Evolutionary conservation across 2,329 filamentous ascomycete genomes (phyloP), one percentile per base, ranked within the genome.

Genomic region (Ophiocordyceps camponoti-floridani): DNA sequence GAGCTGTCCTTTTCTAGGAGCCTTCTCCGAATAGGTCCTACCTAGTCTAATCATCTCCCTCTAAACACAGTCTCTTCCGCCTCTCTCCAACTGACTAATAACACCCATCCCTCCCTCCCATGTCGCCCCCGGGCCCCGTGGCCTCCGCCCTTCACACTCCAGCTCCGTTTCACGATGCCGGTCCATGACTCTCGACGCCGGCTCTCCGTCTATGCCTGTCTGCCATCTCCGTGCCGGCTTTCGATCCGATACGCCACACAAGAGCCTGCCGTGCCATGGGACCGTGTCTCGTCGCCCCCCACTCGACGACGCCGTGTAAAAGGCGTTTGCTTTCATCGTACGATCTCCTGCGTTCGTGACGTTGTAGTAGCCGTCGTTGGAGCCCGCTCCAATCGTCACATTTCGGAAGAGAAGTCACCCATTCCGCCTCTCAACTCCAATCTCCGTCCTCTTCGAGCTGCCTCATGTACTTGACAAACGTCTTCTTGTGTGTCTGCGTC

Each of bases 391-490:
- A 3, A 30, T 30, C 28, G 28, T 30, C 28, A 23, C 23, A 23
- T 23, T 23, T 5, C 23, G 23, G 23, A 23, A 5, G 23, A 23
- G 23, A 23, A 5, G 28, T 30, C 28, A 2, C 9, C 28, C 4
- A 30, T 23, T 23, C 28, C 12, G 28, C 9, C n/a, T 7, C 13
- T 40, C 26, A 40, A 19, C 16, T 41, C 37, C 46, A 19, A 3
- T 40, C 38, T 19, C 19, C 48, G 6, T 66, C 58, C 52, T 81
- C 71, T 56, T 91, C 84, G 41, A 88, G 65, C 56, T 93, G 82
- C 52, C 88, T 85, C 62, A 94, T 82, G 58, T 94, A 95, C 61
- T 85, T 88, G 47, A 94, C 89, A 66, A 98, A 96, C 4, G 79
- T 81, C 68, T 98, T 98, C 68, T 96, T 96, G 62, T 98, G 91